Conservation (phyloP, 2,329 filamentous ascomycete genomes). For the Rhinocladiella mackenziei region DNA sequence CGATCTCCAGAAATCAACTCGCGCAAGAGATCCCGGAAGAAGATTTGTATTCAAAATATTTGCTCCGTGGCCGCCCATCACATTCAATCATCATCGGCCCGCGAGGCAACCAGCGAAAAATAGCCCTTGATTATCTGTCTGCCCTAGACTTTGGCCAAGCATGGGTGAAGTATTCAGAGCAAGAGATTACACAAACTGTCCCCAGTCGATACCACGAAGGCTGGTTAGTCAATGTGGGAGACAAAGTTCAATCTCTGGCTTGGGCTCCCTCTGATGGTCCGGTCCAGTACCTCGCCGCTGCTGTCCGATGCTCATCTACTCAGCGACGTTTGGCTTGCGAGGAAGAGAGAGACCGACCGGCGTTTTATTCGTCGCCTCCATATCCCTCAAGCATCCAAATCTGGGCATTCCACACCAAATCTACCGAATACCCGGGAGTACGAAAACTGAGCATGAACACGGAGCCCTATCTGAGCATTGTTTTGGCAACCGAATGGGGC, state of each 20-base stretch:
- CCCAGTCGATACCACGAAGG: conserved; percentile 35
- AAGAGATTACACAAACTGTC: neutral
- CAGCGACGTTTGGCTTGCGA: conserved; percentile 35
- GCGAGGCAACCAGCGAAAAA: conserved; percentile 42
- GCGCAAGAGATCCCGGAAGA: neutral
- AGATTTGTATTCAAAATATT: conserved; percentile 12
- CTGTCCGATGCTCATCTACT: conserved; percentile 38
- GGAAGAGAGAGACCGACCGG: conserved; percentile 34
- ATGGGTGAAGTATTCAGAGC: conserved; percentile 35
- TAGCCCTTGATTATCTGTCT: conserved; percentile 41
- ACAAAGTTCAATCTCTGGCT: conserved; percentile 48
- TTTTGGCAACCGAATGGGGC: conserved; percentile 57
- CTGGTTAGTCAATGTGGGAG: conserved; percentile 57
- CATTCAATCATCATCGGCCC: conserved; percentile 52
- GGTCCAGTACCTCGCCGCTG: conserved; percentile 56
- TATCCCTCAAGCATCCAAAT: conserved; percentile 54
- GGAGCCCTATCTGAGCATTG: conserved; percentile 46
- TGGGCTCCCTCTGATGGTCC: conserved; percentile 47
- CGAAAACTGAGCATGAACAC: conserved; percentile 42
- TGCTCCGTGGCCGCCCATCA: conserved; percentile 29
- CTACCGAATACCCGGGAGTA: conserved; percentile 24
- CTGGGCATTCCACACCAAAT: conserved; percentile 51
- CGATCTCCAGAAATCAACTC: conserved; percentile 5
- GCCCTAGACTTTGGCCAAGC: conserved; percentile 45
- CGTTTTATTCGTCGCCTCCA: conserved; percentile 49